Evolutionary conservation across 805 yeast species (phyloP), one percentile per base, ranked within the genome.

Genomic region (Lipomyces oligophaga): DNA sequence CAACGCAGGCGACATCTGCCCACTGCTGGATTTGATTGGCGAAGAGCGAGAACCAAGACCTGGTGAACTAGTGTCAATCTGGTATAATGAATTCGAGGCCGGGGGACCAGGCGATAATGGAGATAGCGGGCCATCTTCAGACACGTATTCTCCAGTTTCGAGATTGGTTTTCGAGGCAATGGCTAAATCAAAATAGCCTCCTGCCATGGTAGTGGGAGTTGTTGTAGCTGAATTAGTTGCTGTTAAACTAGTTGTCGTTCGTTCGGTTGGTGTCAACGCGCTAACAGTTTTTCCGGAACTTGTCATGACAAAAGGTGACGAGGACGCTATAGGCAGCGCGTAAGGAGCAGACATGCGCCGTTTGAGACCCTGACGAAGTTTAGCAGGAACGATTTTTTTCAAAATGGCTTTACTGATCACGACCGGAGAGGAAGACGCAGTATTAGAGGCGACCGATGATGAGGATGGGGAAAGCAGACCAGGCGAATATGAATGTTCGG

Each of bases 311-410:
- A 45, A 16, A 13, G 47, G 27, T 20, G 31, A 18, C 4, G 38
- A 25, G 13, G 34, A 32, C 11, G 46, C 18, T 13, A 4, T 16
- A n/a, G n/a, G n/a, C 10, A 20, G 11, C 8, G 43, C 27, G 27
- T 40, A 34, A 4, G 54, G 54, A 13, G 54, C 54, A 4, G 54
- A 49, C 54, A 49, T 49, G 19, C 54, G 43, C 11, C 54, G 31
- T 32, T 41, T 46, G 22, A 49, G 30, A 11, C 45, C 47, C 7
- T 35, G 36, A 11, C 54, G 43, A 18, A 49, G 16, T 19, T 49
- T 49, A n/a, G 42, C 30, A n/a, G 54, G 54, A 10, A 49, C 52
- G 4, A 49, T 41, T 34, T 49, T 49, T 28, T 49, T 49, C 28
- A 49, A 42, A 18, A 49, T 41, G 1, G 54, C 44, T 27, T 37